A percentile compares a stretch with the other conserved stretches of the same genome.
phyloP scores from a whole-genome alignment of 2,329 filamentous ascomycete genomes.

The Colletotrichum graminicola region DNA sequence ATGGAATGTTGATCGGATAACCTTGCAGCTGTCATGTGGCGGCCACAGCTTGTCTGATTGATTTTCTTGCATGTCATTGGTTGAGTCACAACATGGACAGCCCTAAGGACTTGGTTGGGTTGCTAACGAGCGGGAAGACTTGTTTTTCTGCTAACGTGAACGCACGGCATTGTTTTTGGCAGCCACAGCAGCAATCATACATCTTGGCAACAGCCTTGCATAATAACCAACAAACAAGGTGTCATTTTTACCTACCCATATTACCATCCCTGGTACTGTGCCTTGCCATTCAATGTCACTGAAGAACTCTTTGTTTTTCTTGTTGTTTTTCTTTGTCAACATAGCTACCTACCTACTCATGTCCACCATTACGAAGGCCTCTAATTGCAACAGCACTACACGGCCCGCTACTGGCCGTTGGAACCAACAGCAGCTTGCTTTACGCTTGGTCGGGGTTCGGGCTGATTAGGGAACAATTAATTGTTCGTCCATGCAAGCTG shows the following conservation, averaged over 20 bases:
- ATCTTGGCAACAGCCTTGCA: slow-evolving; percentile 4
- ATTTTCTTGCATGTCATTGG: slow-evolving; percentile 18
- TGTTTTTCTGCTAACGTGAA: slow-evolving; percentile 7
- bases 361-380: neutral
- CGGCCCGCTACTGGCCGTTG: neutral
- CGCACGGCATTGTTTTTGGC: slow-evolving; percentile 1
- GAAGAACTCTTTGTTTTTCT: neutral
- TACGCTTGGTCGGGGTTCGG: slow-evolving; percentile 17
- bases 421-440: neutral
- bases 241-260: neutral
- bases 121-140: slow-evolving; percentile 12
- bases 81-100: slow-evolving; percentile 11
- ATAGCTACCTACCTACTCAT: neutral
- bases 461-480: too few species aligned
- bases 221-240: neutral
- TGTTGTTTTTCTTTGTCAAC: neutral
- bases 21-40: slow-evolving; percentile 38
- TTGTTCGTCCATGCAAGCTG: too few species aligned
- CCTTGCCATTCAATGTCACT: neutral
- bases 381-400: slow-evolving; percentile 12
- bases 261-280: neutral
- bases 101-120: slow-evolving; percentile 17
- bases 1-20: slow-evolving; percentile 34
- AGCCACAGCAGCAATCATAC: slow-evolving; percentile 1
- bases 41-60: slow-evolving; percentile 26